phyloP scores from a whole-genome alignment of 371 early-diverging fungal species.

The Chytridium lagenaria region DNA sequence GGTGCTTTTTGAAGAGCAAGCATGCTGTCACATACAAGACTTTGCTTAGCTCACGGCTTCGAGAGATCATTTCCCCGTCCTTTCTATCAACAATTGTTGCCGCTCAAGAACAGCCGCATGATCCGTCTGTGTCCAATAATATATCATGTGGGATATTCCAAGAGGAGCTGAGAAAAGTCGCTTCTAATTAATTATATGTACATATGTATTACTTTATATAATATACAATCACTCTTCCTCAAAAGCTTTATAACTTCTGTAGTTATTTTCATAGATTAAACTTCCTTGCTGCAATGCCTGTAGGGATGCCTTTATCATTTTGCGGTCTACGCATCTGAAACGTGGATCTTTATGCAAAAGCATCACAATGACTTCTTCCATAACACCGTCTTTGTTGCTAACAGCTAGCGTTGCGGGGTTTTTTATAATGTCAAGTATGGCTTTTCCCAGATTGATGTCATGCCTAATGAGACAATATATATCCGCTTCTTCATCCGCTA shows the following conservation, averaged over 20 bases:
- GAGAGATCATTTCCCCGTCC: constrained; percentile 25
- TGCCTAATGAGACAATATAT: neutral
- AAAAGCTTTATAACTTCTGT: neutral
- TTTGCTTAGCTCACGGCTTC: constrained; percentile 25
- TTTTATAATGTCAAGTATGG: neutral
- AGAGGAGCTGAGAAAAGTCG: neutral
- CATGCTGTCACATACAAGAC: constrained; percentile 26
- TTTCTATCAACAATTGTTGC: constrained; percentile 6
- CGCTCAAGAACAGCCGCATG: neutral
- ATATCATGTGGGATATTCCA: neutral
- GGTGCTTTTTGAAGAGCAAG: constrained; percentile 32
- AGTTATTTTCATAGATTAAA: constrained; percentile 1
- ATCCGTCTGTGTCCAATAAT: neutral
- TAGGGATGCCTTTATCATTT: neutral
- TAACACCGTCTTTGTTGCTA: constrained; percentile 5
- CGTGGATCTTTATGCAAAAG: neutral
- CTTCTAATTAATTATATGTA: neutral
- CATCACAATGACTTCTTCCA: constrained; percentile 15
- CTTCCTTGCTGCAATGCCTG: neutral
- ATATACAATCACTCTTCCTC: neutral
- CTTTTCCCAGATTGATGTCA: constrained; percentile 8
- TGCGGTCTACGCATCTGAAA: neutral
- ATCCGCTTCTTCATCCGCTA: neutral
- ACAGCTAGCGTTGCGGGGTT: neutral
- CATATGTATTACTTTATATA: neutral